These are phyloP conservation scores for Salvia miltiorrhiza DNA, from an alignment of 257 asterid genomes.

Conservation along the genomic window DNA sequence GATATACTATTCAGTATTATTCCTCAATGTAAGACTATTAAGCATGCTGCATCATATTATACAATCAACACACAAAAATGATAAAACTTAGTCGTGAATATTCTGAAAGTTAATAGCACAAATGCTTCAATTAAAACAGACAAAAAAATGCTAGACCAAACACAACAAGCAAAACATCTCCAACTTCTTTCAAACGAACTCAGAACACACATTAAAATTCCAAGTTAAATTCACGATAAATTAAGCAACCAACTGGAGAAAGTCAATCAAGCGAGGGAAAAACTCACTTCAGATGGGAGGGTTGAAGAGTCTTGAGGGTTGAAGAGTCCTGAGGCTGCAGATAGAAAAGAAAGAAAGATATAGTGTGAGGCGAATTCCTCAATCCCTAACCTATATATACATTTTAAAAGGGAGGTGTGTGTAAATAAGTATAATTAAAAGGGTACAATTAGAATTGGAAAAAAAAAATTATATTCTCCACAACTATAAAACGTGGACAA, in stretches of 20 bases:
- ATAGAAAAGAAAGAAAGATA: no score
- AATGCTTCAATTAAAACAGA: neutral
- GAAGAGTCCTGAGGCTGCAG: no score
- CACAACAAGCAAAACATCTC: neutral
- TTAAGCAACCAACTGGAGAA: neutral
- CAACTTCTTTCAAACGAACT: neutral
- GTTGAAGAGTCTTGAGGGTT: neutral
- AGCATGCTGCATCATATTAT: no score
- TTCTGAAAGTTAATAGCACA: neutral
- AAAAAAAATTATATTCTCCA: no score
- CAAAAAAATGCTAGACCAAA: neutral
- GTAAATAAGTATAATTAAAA: no score
- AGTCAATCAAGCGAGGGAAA: neutral
- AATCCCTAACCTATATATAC: no score
- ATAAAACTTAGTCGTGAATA: neutral
- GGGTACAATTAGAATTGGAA: no score
- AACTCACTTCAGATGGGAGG: neutral
- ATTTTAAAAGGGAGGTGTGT: no score
- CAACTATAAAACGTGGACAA: no score
- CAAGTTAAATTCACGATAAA: neutral
- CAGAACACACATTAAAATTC: neutral
- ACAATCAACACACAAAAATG: neutral
- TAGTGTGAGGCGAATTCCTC: no score
- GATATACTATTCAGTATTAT: no score
- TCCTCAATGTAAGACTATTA: no score